Evolutionary conservation across 2,329 filamentous ascomycete species (phyloP), one percentile per base, ranked within the genome.

Genomic region (Akanthomyces dipterigenus): DNA sequence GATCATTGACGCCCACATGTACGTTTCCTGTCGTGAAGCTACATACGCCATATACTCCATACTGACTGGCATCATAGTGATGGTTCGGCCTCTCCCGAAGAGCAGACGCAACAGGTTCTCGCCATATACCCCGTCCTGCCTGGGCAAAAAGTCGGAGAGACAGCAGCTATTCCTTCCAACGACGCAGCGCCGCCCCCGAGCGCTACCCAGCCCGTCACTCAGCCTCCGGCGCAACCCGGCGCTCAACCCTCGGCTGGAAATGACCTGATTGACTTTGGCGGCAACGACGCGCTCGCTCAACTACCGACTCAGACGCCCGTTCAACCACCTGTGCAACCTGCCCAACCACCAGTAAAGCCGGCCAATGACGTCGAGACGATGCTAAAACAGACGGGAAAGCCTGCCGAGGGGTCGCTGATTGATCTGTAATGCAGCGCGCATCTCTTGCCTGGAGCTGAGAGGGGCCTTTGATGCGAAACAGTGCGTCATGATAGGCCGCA

Each of bases 1-100:
- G 91, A 93, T 98, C 70, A 90, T 99, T 69, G 89, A 93, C 73
- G 88, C 93, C 1, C 81, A 87, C 61, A 84, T 99, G 92, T 96
- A 76, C 70, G 80, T 73, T n/a, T 38, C 34, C 4, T 12, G 7
- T 2, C 8, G 31, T 34, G 11, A 26, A 8, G 28, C 22, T 16
- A 28, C 5, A 3, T 12, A 12, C 11, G 7, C 20, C 8, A 4
- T 18, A 1, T 34, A 6, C 5, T 24, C 16, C 5, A 34, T 31
- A 31, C 55, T 60, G 43, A 58, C 48, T 38, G 24, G 38, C 42
- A 38, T 11, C 45, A 22, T 65, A 76, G 73, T 48, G 71, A 75
- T 45, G 63, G 68, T 26, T 56, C 69, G 50, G 75, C 82, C 28
- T 83, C 88, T 4, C 85, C 90, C 1, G 78, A 88, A 66, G 82